Conservation (phyloP, 192 early-diverging fungal species). For the Rhizoclosmatium globosum region DNA sequence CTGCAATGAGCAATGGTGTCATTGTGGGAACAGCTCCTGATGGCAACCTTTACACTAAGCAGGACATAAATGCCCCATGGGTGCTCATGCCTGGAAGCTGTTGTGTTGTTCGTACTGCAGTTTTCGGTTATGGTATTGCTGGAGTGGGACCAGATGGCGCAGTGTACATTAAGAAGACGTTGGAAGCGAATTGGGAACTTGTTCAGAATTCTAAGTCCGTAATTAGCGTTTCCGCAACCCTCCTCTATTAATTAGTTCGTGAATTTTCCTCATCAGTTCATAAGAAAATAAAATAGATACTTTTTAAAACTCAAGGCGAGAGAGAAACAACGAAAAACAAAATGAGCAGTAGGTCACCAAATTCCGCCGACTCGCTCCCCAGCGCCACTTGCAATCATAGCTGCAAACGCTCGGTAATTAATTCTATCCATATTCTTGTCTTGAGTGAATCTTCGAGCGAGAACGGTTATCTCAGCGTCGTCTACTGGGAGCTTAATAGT, state of each 20-base stretch:
- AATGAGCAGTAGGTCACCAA: not conserved
- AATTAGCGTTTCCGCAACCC: not conserved
- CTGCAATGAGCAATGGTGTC: too few species aligned
- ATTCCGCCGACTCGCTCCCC: not conserved
- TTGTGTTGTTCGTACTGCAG: not conserved
- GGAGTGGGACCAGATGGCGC: too few species aligned
- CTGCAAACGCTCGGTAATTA: conserved; percentile 55
- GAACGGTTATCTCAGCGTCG: conserved; percentile 51
- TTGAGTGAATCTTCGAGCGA: conserved; percentile 49
- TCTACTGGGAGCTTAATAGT: conserved; percentile 48
- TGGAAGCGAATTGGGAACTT: not conserved
- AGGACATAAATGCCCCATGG: too few species aligned
- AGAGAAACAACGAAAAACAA: not conserved
- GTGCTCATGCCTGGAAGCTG: not conserved
- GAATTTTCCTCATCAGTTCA: not conserved
- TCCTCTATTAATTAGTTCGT: not conserved
- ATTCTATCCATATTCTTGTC: conserved; percentile 49
- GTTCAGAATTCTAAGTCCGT: not conserved
- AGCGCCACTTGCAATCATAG: not conserved
- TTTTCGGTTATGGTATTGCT: not conserved
- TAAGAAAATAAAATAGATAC: not conserved
- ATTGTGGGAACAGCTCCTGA: too few species aligned
- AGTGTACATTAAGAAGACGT: too few species aligned
- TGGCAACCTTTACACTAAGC: too few species aligned
- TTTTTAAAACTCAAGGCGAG: not conserved